Evolutionary conservation across 2,329 filamentous ascomycete genomes (phyloP).

Genomic region (Ophiocordyceps australis): DNA sequence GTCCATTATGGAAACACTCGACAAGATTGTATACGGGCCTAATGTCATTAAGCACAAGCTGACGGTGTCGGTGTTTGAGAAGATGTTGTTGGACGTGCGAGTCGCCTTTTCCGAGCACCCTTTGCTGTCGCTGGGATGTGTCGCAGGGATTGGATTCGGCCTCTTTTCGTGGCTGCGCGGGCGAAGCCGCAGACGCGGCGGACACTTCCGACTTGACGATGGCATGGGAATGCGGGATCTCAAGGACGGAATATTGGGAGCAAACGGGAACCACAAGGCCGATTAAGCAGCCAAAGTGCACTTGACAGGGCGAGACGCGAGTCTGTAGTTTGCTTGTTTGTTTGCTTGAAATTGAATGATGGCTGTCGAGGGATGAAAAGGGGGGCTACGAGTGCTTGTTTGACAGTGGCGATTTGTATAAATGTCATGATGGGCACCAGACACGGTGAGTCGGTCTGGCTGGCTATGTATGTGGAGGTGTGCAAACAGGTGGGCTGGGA

Average conservation of each 20-base stretch:
- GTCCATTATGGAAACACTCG: constrained; percentile 74
- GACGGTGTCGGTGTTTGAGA: constrained; percentile 54
- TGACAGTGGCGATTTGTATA: too few relatives aligned
- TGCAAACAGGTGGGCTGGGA: too few relatives aligned
- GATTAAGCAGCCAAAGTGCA: too few relatives aligned
- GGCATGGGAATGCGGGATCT: constrained; percentile 27
- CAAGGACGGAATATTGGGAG: constrained; percentile 48
- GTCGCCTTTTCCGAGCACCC: constrained; percentile 40
- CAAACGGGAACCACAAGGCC: constrained; percentile 15
- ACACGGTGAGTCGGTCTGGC: too few relatives aligned
- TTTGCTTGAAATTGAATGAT: too few relatives aligned
- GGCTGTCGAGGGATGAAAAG: too few relatives aligned
- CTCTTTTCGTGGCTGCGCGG: constrained; percentile 33
- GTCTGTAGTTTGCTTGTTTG: too few relatives aligned
- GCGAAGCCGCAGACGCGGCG: constrained; percentile 33
- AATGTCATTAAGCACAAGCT: constrained; percentile 60
- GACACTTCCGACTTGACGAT: constrained; percentile 45
- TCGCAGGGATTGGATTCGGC: constrained; percentile 36
- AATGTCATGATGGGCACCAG: too few relatives aligned
- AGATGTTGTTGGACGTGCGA: constrained; percentile 50
- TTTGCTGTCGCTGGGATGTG: constrained; percentile 35
- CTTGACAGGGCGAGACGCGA: too few relatives aligned
- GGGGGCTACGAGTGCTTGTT: too few relatives aligned
- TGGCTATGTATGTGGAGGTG: too few relatives aligned
- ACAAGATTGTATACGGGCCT: constrained; percentile 49